Evolutionary conservation across 2,329 filamentous ascomycete species (phyloP).

Genomic region (Tolypocladium pustulatum): DNA sequence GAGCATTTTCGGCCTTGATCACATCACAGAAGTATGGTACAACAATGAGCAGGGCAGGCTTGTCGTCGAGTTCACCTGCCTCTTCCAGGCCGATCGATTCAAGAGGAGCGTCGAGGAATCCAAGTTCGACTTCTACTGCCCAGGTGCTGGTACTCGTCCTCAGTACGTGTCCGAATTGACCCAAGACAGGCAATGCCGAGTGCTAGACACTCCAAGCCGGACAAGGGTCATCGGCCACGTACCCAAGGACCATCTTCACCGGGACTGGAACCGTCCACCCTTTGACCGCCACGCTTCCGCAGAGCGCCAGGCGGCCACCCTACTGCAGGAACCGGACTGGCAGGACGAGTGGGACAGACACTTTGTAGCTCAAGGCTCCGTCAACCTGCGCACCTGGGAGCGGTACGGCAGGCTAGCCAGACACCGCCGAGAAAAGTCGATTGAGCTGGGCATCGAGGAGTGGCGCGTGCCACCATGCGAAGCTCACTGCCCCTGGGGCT

Average conservation of each 20-base stretch:
- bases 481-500: conserved; percentile 6
- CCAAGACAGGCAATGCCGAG: not conserved
- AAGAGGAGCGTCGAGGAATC: not conserved
- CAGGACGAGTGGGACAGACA: too few relatives aligned
- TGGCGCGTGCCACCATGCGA: conserved; percentile 3
- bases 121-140: not conserved
- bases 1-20: conserved; percentile 1
- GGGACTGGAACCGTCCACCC: not conserved
- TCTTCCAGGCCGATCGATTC: conserved; percentile 5
- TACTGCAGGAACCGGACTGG: too few relatives aligned
- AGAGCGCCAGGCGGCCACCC: not conserved
- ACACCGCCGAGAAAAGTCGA: conserved; percentile 9
- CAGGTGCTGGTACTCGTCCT: too few relatives aligned
- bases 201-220: not conserved
- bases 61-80: conserved; percentile 9
- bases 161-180: not conserved
- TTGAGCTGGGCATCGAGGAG: conserved; percentile 1
- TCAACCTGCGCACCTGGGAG: conserved; percentile 14
- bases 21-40: conserved; percentile 4
- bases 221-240: not conserved
- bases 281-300: not conserved
- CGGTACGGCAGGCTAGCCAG: conserved; percentile 12
- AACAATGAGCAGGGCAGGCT: conserved; percentile 3
- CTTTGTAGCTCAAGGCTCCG: too few relatives aligned
- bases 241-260: not conserved